These are phyloP conservation scores for Gamsiella multidivaricata DNA, from an alignment of 192 early-diverging fungal species.

Conservation along the genomic window DNA sequence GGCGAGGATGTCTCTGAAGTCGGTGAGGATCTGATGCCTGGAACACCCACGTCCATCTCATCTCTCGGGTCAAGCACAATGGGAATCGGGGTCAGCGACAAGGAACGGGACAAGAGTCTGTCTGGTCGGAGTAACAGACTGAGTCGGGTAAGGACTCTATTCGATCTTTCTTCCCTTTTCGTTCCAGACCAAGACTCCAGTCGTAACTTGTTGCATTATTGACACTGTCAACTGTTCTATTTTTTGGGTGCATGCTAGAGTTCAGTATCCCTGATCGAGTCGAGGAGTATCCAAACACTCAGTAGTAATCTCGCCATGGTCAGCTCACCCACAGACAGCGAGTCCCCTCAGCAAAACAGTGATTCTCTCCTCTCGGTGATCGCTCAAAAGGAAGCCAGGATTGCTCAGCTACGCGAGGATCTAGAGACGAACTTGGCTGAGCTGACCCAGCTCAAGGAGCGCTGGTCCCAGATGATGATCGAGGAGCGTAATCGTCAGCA, in stretches of 20 bases:
- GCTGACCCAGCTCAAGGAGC: conserved; percentile 47
- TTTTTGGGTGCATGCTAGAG: conserved; percentile 10
- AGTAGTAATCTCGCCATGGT: conserved; percentile 54
- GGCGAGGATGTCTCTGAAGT: conserved; percentile 43
- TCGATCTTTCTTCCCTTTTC: background rate
- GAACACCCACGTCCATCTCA: conserved; percentile 40
- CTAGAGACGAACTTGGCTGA: conserved; percentile 39
- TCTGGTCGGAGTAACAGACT: conserved; percentile 19
- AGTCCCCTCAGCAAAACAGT: conserved; percentile 44
- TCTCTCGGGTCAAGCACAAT: conserved; percentile 40
- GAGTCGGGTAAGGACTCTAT: conserved; percentile 30
- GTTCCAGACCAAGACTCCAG: background rate
- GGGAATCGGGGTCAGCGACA: conserved; percentile 13
- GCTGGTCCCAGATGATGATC: conserved; percentile 54
- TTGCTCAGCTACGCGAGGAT: conserved; percentile 45
- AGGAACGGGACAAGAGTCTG: conserved; percentile 15
- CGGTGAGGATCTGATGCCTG: conserved; percentile 38
- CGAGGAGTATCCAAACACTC: conserved; percentile 34
- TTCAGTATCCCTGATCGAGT: conserved; percentile 43
- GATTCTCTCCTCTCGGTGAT: conserved; percentile 43
- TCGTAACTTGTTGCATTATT: background rate
- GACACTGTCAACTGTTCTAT: background rate
- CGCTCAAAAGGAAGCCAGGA: conserved; percentile 51
- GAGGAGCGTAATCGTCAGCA: conserved; percentile 44
- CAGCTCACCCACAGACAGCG: conserved; percentile 42